Conservation (phyloP, 495 filamentous ascomycete genomes). For the Clavariopsis aquatica region DNA sequence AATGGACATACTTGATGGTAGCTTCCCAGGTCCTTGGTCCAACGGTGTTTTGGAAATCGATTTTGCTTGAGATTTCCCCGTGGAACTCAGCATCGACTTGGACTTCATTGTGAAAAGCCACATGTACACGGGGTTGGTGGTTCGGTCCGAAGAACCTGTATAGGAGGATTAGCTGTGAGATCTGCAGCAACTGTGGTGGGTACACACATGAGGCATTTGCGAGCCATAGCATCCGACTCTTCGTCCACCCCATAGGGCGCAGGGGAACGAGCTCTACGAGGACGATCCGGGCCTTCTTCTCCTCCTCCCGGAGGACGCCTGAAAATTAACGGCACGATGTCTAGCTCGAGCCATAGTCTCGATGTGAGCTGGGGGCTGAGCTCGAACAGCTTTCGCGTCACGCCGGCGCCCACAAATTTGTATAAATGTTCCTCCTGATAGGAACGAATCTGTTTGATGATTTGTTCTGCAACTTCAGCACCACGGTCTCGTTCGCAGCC, state of each 20-base stretch:
- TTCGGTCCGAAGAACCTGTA: conserved; percentile 74
- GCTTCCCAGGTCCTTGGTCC: conserved; percentile 65
- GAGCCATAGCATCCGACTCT: conserved; percentile 81
- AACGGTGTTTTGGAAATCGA: conserved; percentile 67
- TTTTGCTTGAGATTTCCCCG: conserved; percentile 59
- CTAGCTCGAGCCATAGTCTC: conserved; percentile 76
- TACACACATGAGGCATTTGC: conserved; percentile 72
- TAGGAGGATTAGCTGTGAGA: conserved; percentile 18
- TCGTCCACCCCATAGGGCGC: conserved; percentile 67
- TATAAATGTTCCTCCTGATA: conserved; percentile 41
- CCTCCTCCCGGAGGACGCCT: conserved; percentile 15
- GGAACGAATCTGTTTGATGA: conserved; percentile 36
- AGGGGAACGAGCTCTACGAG: conserved; percentile 50
- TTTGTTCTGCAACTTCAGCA: conserved; percentile 34
- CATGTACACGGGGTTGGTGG: conserved; percentile 69
- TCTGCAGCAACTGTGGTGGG: neutral
- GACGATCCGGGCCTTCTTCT: too few species aligned
- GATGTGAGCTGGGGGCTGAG: conserved; percentile 65
- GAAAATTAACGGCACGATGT: conserved; percentile 70
- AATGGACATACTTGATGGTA: conserved; percentile 64
- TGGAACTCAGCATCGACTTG: conserved; percentile 70
- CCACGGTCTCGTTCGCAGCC: conserved; percentile 12
- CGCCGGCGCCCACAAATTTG: conserved; percentile 51
- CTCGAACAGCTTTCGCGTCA: conserved; percentile 54
- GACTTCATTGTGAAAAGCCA: conserved; percentile 73